These are phyloP conservation scores for Hypoxylon sp. DNA, from an alignment of 2,329 filamentous ascomycete species.

Conservation along the genomic window DNA sequence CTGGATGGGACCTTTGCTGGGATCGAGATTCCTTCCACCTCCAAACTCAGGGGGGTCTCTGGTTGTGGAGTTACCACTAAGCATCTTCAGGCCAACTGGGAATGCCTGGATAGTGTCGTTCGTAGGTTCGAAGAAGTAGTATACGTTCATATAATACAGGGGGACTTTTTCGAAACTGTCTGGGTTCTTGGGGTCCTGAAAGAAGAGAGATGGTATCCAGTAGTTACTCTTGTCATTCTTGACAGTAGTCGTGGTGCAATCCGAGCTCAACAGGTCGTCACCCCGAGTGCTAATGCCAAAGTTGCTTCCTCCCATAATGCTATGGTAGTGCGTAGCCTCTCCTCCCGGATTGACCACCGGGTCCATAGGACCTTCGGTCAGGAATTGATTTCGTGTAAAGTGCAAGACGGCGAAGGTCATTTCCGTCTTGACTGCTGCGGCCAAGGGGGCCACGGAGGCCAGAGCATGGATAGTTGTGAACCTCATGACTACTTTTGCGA, in stretches of 20 bases:
- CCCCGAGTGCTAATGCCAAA: conserved; percentile 76
- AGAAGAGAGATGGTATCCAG: conserved; percentile 82
- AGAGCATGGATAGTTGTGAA: conserved; percentile 44
- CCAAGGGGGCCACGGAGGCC: conserved; percentile 57
- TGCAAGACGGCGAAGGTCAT: conserved; percentile 78
- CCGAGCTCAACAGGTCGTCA: conserved; percentile 70
- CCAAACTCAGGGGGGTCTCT: conserved; percentile 71
- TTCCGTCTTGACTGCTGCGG: conserved; percentile 59
- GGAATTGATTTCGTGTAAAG: conserved; percentile 76
- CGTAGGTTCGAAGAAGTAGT: conserved; percentile 80
- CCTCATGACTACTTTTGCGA: conserved; percentile 46
- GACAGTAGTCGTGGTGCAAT: conserved; percentile 79
- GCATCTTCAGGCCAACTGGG: conserved; percentile 78
- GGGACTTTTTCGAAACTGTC: conserved; percentile 75
- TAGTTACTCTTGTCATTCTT: conserved; percentile 81
- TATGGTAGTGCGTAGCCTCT: conserved; percentile 76
- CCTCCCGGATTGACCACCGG: conserved; percentile 76
- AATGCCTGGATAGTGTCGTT: conserved; percentile 78
- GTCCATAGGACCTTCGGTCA: conserved; percentile 74
- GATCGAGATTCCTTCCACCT: conserved; percentile 66
- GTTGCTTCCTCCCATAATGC: conserved; percentile 78
- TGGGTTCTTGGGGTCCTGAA: conserved; percentile 71
- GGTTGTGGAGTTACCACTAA: conserved; percentile 74
- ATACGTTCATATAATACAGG: conserved; percentile 80
- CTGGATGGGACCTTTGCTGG: conserved; percentile 66